Conservation (phyloP, 352 stramenopile species). For the Pythium volutum region DNA sequence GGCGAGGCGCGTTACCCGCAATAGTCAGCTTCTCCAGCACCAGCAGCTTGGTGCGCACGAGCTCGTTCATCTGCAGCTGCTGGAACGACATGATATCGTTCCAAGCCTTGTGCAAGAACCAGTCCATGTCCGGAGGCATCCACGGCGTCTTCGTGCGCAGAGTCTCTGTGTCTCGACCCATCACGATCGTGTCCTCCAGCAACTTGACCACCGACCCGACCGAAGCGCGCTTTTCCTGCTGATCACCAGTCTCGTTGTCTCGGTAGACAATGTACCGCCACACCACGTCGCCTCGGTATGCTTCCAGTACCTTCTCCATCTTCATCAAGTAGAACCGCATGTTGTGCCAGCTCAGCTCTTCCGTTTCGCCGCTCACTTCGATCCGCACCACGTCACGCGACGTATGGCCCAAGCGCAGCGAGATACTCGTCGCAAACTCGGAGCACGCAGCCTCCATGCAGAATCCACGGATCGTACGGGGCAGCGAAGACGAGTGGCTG, state of each 20-base stretch:
- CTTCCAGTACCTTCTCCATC: constrained; percentile 23
- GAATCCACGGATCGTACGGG: background rate
- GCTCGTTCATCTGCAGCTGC: constrained; percentile 8
- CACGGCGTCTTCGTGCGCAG: constrained; percentile 5
- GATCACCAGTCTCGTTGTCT: background rate
- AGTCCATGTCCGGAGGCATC: constrained; percentile 16
- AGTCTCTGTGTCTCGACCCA: background rate
- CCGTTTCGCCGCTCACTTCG: constrained; percentile 10
- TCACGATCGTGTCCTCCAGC: background rate
- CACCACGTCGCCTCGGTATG: constrained; percentile 4
- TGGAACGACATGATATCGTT: constrained; percentile 1
- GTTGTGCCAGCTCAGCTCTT: background rate
- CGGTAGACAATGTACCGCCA: background rate
- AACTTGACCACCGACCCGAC: background rate
- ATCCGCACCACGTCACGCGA: constrained; percentile 8
- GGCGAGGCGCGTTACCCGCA: constrained; percentile 1
- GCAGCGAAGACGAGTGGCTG: constrained; percentile 22
- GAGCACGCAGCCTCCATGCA: constrained; percentile 10
- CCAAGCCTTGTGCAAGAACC: constrained; percentile 16
- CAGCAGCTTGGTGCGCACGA: constrained; percentile 12
- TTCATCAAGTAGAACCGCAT: constrained; percentile 20
- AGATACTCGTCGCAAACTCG: constrained; percentile 17
- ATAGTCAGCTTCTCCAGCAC: constrained; percentile 18
- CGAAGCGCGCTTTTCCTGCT: background rate
- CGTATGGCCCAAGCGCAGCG: background rate